Base-by-base conservation (phyloP, 352 stramenopile species). In the Plasmopara muralis region DNA sequence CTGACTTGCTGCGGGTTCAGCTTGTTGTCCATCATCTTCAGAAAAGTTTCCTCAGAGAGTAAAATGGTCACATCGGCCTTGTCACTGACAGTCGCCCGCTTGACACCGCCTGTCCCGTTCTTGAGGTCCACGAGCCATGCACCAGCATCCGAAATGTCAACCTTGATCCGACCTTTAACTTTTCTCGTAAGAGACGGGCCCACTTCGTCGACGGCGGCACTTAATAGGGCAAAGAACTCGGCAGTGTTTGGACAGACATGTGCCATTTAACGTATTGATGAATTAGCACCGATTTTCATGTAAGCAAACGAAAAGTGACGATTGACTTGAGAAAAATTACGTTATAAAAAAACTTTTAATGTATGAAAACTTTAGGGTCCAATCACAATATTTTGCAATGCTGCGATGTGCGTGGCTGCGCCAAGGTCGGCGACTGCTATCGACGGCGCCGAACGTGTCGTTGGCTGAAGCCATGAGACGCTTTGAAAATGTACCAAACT, bases 1-100 rank as follows among this genome's bases (percentile, higher is more conserved):
- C 30, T 4, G 3, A 70, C 62, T 53, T 88, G 78, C 66, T 97
- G 91, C 43, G 91, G 87, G 61, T 95, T 96, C 29, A 97, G 67
- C 59, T 97, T 93, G 63, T 87, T 86, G 51, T 78, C 73, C 50
- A 89, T 89, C 49, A 92, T 75, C 50, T 74, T 67, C 41, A 89
- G 50, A 57, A 92, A 89, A 53, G 83, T 87, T 16, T 77, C 63
- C 55, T 89, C 78, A 25, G 74, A 75, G 55, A 92, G 64, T 50
- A 72, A 77, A 62, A 91, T 87, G 53, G 74, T 86, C 40, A 91
- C 61, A 43, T 91, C 76, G n/a, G 75, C 68, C 63, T 87, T 87
- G 50, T 85, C 77, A 41, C 50, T 62, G 34, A 62, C 55, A 12
- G 63, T 73, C 20, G 69, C 63, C 16, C 49, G 42, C 38, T 67